Conservation (phyloP, 257 asterid genomes). For the Rauvolfia tetraphylla region DNA sequence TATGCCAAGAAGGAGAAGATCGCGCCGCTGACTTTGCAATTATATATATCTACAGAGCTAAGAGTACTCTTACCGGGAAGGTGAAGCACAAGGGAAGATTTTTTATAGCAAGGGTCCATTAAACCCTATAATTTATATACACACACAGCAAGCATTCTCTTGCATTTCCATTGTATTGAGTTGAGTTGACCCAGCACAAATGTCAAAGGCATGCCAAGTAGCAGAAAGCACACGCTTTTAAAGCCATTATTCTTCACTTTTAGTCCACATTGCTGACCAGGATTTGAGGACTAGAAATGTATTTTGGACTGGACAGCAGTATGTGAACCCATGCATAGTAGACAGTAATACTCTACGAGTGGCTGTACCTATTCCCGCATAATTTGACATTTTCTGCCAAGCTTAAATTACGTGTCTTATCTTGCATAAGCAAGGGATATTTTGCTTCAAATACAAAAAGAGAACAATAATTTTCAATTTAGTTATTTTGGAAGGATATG, state of each 20-base stretch:
- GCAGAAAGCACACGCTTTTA: not conserved
- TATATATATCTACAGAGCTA: not conserved
- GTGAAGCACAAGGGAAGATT: constrained; percentile 1
- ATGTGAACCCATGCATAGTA: no score
- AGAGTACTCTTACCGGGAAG: not conserved
- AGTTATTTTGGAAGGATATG: no score
- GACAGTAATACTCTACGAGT: no score
- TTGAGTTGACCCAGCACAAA: constrained; percentile 18
- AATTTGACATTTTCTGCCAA: not conserved
- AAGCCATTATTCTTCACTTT: not conserved
- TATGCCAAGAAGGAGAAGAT: not conserved
- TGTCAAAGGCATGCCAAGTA: constrained; percentile 20
- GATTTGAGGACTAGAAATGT: not conserved
- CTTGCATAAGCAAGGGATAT: no score
- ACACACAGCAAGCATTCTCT: not conserved
- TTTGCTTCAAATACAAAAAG: no score
- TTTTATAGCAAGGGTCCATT: not conserved
- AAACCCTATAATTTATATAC: not conserved
- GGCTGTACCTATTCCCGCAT: not conserved
- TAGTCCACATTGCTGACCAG: constrained; percentile 9
- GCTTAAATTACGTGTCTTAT: no score
- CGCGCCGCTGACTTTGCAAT: constrained; percentile 17
- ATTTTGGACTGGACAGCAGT: not conserved
- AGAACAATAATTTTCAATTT: no score
- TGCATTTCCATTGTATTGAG: not conserved